Evolutionary conservation across 2,329 filamentous ascomycete genomes (phyloP).

Genomic region (Ophiobolus disseminans): DNA sequence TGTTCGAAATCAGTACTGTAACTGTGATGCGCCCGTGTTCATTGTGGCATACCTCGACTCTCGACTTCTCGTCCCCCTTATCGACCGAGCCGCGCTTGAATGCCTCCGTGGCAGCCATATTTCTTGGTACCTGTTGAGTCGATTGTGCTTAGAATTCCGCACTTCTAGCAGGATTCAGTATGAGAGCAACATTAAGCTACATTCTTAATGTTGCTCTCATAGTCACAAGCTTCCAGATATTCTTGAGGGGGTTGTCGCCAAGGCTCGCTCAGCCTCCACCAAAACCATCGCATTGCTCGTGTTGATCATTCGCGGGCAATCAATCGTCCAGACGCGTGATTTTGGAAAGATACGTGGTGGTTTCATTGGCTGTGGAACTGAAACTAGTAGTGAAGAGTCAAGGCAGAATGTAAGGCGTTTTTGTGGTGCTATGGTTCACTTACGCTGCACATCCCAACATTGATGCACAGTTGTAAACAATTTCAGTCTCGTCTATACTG

Average conservation of each 20-base stretch:
- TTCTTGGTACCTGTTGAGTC: not conserved
- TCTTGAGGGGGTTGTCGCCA: conserved; percentile 12
- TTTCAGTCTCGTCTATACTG: no score
- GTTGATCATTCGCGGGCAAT: conserved; percentile 6
- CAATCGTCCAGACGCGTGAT: not conserved
- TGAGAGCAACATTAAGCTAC: not conserved
- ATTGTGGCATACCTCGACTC: not conserved
- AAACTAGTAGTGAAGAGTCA: no score
- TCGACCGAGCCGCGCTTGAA: not conserved
- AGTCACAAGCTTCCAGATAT: not conserved
- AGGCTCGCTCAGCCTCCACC: conserved; percentile 23
- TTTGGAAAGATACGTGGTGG: not conserved
- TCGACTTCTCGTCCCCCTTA: not conserved
- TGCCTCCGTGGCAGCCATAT: no score
- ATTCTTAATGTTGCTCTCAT: not conserved
- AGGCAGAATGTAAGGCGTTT: no score
- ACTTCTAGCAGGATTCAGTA: no score
- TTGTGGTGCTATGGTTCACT: no score
- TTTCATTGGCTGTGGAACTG: not conserved
- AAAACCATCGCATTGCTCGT: conserved; percentile 26
- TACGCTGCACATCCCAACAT: no score
- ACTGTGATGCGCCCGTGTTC: no score
- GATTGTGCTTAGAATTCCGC: not conserved
- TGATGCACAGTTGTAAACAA: no score
- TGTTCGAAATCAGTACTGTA: no score